Percentiles rank a stretch among this genome's conserved stretches.
These are phyloP conservation scores for Thyridium curvatum DNA, from an alignment of 2,329 filamentous ascomycete species.

Conservation along the genomic window DNA sequence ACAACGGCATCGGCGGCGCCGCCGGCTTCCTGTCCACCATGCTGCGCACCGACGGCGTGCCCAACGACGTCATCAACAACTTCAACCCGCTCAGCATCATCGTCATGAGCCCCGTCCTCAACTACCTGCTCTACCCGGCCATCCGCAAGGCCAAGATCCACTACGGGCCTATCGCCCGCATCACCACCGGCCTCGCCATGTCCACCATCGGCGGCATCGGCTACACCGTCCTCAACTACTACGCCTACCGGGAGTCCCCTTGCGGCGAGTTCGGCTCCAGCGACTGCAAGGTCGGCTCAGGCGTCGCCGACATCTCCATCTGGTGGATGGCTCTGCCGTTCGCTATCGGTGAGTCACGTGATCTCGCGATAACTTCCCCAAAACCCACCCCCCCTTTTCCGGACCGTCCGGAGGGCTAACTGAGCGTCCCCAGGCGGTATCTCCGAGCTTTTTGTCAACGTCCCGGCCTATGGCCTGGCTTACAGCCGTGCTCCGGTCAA, in stretches of 20 bases:
- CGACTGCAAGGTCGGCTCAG: constrained; percentile 21
- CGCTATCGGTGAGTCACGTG: constrained; percentile 21
- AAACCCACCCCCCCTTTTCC: no score
- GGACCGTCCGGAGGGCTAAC: no score
- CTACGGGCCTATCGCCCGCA: constrained; percentile 41
- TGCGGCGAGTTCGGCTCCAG: constrained; percentile 32
- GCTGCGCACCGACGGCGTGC: constrained; percentile 40
- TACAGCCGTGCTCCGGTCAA: constrained; percentile 44
- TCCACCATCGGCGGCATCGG: constrained; percentile 38
- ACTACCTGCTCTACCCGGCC: constrained; percentile 38
- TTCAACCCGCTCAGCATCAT: constrained; percentile 46
- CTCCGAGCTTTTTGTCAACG: constrained; percentile 44
- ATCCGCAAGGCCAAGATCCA: constrained; percentile 32
- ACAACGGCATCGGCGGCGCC: constrained; percentile 43
- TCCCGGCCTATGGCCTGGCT: constrained; percentile 44
- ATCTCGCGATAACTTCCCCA: no score
- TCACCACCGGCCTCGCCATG: constrained; percentile 43
- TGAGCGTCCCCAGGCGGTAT: constrained; percentile 29
- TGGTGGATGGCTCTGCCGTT: constrained; percentile 53
- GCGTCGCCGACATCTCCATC: constrained; percentile 38
- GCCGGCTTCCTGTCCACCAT: constrained; percentile 40
- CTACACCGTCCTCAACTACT: constrained; percentile 34
- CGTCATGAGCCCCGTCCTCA: constrained; percentile 36
- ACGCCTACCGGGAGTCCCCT: constrained; percentile 33
- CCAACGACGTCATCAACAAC: constrained; percentile 43